Evolutionary conservation across 257 asterid genomes (phyloP).

Genomic region (Fraxinus anomala): DNA sequence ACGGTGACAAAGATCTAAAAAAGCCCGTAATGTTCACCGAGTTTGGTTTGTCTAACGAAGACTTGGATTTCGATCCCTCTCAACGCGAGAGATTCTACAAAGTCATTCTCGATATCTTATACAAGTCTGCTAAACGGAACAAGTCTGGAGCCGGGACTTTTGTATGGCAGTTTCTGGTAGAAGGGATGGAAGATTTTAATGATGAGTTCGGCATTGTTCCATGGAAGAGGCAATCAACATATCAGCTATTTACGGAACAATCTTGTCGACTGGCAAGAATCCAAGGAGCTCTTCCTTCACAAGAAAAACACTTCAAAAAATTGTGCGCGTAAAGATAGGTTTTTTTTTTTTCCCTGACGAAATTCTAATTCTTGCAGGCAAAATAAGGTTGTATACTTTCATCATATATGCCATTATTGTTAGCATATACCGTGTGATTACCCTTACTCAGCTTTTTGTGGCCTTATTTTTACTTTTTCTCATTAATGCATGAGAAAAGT

Average conservation of each 20-base stretch:
- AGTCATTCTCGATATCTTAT: slow-evolving; percentile 64
- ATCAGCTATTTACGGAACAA: slow-evolving; percentile 73
- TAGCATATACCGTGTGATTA: no score
- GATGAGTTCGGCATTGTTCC: slow-evolving; percentile 92
- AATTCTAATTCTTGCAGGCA: slow-evolving; percentile 12
- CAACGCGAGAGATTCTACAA: slow-evolving; percentile 74
- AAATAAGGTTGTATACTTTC: background rate
- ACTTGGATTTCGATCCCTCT: slow-evolving; percentile 64
- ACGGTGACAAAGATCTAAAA: slow-evolving; percentile 85
- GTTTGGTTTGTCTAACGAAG: slow-evolving; percentile 80
- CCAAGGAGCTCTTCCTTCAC: slow-evolving; percentile 84
- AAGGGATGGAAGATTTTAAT: slow-evolving; percentile 79
- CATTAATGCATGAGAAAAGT: no score
- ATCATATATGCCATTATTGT: background rate
- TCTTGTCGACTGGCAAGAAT: slow-evolving; percentile 80
- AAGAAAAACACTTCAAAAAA: slow-evolving; percentile 56
- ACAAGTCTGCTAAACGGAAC: slow-evolving; percentile 71
- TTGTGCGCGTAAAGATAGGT: slow-evolving; percentile 47
- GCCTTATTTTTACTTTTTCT: no score
- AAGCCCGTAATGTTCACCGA: slow-evolving; percentile 89
- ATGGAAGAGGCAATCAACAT: slow-evolving; percentile 67
- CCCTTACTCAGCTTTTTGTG: no score
- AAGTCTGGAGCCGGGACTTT: slow-evolving; percentile 82
- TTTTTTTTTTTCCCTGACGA: slow-evolving; percentile 1
- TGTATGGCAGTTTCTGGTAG: slow-evolving; percentile 91